phyloP scores from a whole-genome alignment of 148 eudicot genomes.

The Rheum nobile region DNA sequence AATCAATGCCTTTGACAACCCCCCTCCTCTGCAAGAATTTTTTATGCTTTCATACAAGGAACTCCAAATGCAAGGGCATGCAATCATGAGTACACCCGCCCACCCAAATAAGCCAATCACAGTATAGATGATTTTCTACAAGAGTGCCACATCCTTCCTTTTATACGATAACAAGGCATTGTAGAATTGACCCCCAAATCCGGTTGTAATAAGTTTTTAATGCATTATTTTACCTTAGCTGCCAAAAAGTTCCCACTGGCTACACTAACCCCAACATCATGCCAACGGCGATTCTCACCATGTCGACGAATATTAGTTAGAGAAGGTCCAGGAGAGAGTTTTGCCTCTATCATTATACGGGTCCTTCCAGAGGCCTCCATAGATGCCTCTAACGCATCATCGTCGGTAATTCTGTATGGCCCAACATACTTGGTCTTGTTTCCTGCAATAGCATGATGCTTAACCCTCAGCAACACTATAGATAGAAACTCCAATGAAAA shows the following conservation, averaged over 20 bases:
- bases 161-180: neutral
- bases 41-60: neutral
- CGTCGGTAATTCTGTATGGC: constrained; percentile 75
- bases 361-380: constrained; percentile 94
- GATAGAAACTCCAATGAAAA: neutral
- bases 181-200: neutral
- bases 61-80: neutral
- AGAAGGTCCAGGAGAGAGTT: constrained; percentile 92
- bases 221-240: constrained; percentile 53
- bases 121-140: neutral
- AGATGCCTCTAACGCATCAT: constrained; percentile 75
- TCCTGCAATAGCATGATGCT: constrained; percentile 29
- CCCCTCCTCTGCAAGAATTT: constrained; percentile 54
- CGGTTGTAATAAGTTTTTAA: neutral
- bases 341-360: constrained; percentile 70
- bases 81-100: neutral
- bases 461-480: neutral
- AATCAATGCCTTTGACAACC: constrained; percentile 88
- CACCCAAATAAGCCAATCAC: neutral
- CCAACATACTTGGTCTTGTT: constrained; percentile 67
- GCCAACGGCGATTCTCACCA: constrained; percentile 78
- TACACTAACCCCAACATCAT: constrained; percentile 88
- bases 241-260: constrained; percentile 95
- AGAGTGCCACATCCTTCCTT: neutral
- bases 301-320: constrained; percentile 76